phyloP scores from a whole-genome alignment of 1,284 basidiomycete species.

The Heterobasidion parviporum region DNA sequence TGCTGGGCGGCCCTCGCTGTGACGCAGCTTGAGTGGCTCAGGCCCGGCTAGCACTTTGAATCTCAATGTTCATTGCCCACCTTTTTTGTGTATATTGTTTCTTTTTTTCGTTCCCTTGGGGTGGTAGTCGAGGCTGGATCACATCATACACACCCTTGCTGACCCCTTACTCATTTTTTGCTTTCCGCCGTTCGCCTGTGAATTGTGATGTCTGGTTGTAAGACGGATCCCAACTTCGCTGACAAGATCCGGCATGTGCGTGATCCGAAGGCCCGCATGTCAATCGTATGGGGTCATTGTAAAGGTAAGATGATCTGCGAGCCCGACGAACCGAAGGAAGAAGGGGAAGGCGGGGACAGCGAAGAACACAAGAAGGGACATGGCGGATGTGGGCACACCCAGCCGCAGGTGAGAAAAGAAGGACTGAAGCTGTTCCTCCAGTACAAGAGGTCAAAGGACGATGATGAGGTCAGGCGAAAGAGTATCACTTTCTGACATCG shows the following conservation, averaged over 20 bases:
- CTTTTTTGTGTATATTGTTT: conserved; percentile 34
- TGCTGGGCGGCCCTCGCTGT: conserved; percentile 39
- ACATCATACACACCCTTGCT: conserved; percentile 35
- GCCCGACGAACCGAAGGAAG: conserved; percentile 80
- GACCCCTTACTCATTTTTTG: conserved; percentile 42
- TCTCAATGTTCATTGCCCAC: conserved; percentile 46
- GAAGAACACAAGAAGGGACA: conserved; percentile 81
- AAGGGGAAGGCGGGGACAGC: conserved; percentile 66
- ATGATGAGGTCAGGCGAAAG: conserved; percentile 71
- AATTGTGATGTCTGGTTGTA: conserved; percentile 21
- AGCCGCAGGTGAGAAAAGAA: conserved; percentile 91
- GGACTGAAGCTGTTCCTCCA: conserved; percentile 95
- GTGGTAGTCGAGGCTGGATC: conserved; percentile 21
- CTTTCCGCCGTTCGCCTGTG: conserved; percentile 14
- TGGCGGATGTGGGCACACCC: conserved; percentile 91
- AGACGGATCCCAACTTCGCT: conserved; percentile 80
- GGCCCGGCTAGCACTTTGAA: conserved; percentile 48
- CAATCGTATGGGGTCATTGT: conserved; percentile 78
- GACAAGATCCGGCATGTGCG: conserved; percentile 81
- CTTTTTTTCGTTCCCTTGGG: conserved; percentile 21
- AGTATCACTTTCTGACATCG: not conserved
- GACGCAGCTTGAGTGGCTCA: conserved; percentile 50
- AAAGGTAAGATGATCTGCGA: conserved; percentile 85
- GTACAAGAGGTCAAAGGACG: conserved; percentile 89
- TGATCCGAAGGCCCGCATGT: conserved; percentile 84